Evolutionary conservation across 768 basidiomycete species (phyloP), one percentile per base, ranked within the genome.

Genomic region (Rossbeevera mucosa): DNA sequence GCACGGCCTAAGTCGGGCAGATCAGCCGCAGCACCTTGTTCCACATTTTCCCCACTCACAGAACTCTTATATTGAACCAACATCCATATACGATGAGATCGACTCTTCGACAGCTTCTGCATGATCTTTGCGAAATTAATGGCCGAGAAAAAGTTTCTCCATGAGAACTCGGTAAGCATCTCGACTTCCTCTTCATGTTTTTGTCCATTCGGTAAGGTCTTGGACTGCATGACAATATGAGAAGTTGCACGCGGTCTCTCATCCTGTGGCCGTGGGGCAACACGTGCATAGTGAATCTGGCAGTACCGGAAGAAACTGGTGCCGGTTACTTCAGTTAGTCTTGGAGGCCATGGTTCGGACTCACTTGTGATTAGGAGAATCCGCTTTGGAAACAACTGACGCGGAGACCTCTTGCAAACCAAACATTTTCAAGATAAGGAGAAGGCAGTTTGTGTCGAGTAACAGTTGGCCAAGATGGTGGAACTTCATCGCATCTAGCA

Each of bases 51-150:
- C 21, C 25, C 14, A 69, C 86, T 64, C 59, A 96, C 94, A 29
- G 94, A 95, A 65, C 92, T 94, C 76, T 98, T 99, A 75, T 98
- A 97, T 63, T 96, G 94, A 7, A 94, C 91, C 47, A 99, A 77
- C 82, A 98, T 89, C 76, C 89, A 86, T 53, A 98, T 96, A 21
- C 96, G 80, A 69, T 97, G 93, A 2, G 91, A 91, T 31, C 94
- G 84, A 58, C 88, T 86, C 70, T 99, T 99, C 2, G 94, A 94
- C 56, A 99, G 68, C 70, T 98, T 97, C 67, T 99, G 95, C 84
- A 99, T 88, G 57, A 99, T 89, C 69, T 93, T 94, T 8, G 94
- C 88, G 66, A 97, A 96, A 67, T 97, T 99, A 71, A 98, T 95
- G 20, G 88, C 86, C 25, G 91, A 83, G 72, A 97, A 98, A 71